Evolutionary conservation across 2,329 filamentous ascomycete genomes (phyloP), one percentile per base, ranked within the genome.

Genomic region (Aspergillus sp.): DNA sequence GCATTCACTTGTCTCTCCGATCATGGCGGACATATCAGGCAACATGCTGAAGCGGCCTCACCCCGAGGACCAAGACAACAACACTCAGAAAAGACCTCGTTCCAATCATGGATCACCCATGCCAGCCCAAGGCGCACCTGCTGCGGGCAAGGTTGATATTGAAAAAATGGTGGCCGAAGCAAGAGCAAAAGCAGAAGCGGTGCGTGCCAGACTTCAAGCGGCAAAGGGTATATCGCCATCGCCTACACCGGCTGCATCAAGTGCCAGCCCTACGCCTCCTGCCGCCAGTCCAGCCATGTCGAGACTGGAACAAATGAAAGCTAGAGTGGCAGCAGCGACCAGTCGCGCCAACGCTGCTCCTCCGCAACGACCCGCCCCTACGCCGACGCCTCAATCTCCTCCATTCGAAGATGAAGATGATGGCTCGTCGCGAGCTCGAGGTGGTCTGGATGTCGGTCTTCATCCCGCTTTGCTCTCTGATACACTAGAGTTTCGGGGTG

Each of bases 251-350:
- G 61, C 69, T 38, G 67, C 68, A 47, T 69, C 73, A 59, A 70
- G 68, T 84, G 67, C 75, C 28, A 72, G 72, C 54, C 72, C 74
- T 48, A 66, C 70, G 38, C 69, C 76, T 32, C 63, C 77, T n/a
- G 59, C 71, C 30, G 54, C 73, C 28, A 68, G 69, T 49, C 64
- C 78, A 21, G 85, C 70, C 83, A 85, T 64, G 82, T 88, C 71
- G 83, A 91, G 76, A 82, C 86, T 94, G 65, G 91, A 91, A 51
- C 89, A 90, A 47, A 84, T 96, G 72, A 93, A 90, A 75, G 91
- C 91, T 23, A 85, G 91, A 67, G 89, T 95, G 12, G 89, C 90
- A 51, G 90, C 90, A 53, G 90, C 91, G 56, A 89, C 91, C 50
- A 80, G 79, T 30, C 81, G 79, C 70, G 76, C 78, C 43, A 76